A percentile compares a stretch with the other conserved stretches of the same genome.
phyloP scores from a whole-genome alignment of 2,329 filamentous ascomycete species.

The Xylaria sp. region DNA sequence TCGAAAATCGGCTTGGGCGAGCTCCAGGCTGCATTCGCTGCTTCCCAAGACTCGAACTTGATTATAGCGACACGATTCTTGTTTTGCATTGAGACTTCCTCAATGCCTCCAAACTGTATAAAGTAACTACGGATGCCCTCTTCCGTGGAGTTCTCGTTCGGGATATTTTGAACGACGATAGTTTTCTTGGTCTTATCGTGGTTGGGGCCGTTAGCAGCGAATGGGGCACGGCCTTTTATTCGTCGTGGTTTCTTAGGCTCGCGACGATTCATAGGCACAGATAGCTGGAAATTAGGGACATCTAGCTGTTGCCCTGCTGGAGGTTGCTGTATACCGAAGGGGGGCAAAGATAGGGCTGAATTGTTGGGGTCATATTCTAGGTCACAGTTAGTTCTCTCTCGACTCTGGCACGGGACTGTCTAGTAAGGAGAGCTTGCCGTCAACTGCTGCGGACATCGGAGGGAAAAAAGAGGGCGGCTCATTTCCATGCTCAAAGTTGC shows the following conservation, averaged over 20 bases:
- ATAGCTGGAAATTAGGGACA: slow-evolving; percentile 31
- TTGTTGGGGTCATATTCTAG: slow-evolving; percentile 70
- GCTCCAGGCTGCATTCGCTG: slow-evolving; percentile 76
- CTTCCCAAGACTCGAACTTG: slow-evolving; percentile 72
- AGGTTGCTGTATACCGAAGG: slow-evolving; percentile 34
- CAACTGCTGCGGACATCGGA: slow-evolving; percentile 47
- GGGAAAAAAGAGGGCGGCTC: slow-evolving; percentile 58
- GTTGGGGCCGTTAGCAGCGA: slow-evolving; percentile 73
- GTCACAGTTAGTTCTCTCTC: slow-evolving; percentile 32
- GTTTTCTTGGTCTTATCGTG: slow-evolving; percentile 72
- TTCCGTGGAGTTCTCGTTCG: slow-evolving; percentile 75
- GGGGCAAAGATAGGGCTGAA: slow-evolving; percentile 52
- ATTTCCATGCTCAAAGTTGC: slow-evolving; percentile 75
- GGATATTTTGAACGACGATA: slow-evolving; percentile 82
- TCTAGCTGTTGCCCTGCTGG: slow-evolving; percentile 37
- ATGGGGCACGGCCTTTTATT: slow-evolving; percentile 62
- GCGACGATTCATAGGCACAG: slow-evolving; percentile 45
- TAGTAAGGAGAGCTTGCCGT: slow-evolving; percentile 47
- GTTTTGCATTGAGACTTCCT: slow-evolving; percentile 71
- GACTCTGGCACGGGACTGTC: background rate
- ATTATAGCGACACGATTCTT: slow-evolving; percentile 76
- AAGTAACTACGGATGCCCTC: slow-evolving; percentile 76
- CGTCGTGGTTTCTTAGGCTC: slow-evolving; percentile 53
- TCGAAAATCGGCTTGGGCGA: slow-evolving; percentile 86
- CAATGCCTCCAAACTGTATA: slow-evolving; percentile 74